Evolutionary conservation across 1,284 basidiomycete species (phyloP).

Genomic region (Wallemia hederae): DNA sequence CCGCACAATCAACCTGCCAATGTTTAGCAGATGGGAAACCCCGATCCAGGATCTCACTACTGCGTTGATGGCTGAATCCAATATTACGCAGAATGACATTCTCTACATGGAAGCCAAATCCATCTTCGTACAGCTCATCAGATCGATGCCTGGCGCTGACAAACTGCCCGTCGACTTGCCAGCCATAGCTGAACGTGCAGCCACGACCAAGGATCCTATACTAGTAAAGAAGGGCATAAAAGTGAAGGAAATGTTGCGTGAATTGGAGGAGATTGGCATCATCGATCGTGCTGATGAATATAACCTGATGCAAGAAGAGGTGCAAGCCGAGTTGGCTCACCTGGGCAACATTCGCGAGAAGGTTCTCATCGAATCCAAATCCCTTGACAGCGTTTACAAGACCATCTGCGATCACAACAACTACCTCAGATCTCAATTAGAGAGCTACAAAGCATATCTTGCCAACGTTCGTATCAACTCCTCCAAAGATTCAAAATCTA

Average conservation of each 20-base stretch:
- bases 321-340: conserved; percentile 75
- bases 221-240: conserved; percentile 92
- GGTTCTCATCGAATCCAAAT: conserved; percentile 69
- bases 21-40: conserved; percentile 97
- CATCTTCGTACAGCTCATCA: conserved; percentile 88
- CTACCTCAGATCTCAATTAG: conserved; percentile 78
- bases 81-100: conserved; percentile 91
- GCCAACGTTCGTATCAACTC: conserved; percentile 76
- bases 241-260: conserved; percentile 91
- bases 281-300: conserved; percentile 58
- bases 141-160: conserved; percentile 58
- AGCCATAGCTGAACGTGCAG: conserved; percentile 73
- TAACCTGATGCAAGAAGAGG: conserved; percentile 89
- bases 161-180: conserved; percentile 65
- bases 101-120: conserved; percentile 99
- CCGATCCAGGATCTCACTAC: conserved; percentile 91
- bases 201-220: conserved; percentile 83
- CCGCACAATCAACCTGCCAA: conserved; percentile 58
- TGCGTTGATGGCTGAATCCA: conserved; percentile 67
- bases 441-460: conserved; percentile 97
- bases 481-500: conserved; percentile 34
- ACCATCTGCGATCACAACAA: conserved; percentile 98
- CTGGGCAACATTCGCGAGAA: conserved; percentile 90
- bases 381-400: conserved; percentile 85
- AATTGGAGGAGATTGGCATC: conserved; percentile 69